Conservation (phyloP, 441 rosid species). For the Corymbia citriodora region DNA sequence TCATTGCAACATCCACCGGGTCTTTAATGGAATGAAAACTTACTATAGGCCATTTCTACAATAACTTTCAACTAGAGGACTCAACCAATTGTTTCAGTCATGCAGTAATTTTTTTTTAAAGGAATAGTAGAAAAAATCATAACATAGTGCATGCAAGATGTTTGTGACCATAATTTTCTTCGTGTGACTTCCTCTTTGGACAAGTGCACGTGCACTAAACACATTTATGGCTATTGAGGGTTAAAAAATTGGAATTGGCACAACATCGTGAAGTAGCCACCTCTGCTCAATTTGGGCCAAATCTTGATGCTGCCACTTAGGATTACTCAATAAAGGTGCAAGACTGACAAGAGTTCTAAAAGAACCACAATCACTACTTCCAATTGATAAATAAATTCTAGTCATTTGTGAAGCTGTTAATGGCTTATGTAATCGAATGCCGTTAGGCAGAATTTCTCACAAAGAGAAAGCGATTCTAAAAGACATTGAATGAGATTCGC, state of each 20-base stretch:
- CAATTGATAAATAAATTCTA: neutral
- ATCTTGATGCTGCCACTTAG: neutral
- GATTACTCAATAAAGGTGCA: neutral
- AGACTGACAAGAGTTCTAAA: neutral
- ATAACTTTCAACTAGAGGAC: neutral
- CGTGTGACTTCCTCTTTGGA: no score
- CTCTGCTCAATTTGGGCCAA: neutral
- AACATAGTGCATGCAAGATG: neutral
- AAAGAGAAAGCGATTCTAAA: neutral
- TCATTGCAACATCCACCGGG: neutral
- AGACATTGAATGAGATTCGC: neutral
- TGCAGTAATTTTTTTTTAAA: no score
- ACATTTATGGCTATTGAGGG: neutral
- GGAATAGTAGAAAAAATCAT: neutral
- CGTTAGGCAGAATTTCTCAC: neutral
- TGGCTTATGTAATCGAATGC: neutral
- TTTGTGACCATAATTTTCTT: neutral
- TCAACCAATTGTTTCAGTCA: no score
- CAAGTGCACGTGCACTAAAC: no score
- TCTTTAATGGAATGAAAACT: neutral
- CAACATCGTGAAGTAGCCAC: neutral
- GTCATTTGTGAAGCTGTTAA: neutral
- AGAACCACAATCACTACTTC: neutral
- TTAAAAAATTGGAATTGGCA: neutral
- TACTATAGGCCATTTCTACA: neutral